Evolutionary conservation across 306 rosid species (phyloP).

Genomic region (Glycine tomentella): DNA sequence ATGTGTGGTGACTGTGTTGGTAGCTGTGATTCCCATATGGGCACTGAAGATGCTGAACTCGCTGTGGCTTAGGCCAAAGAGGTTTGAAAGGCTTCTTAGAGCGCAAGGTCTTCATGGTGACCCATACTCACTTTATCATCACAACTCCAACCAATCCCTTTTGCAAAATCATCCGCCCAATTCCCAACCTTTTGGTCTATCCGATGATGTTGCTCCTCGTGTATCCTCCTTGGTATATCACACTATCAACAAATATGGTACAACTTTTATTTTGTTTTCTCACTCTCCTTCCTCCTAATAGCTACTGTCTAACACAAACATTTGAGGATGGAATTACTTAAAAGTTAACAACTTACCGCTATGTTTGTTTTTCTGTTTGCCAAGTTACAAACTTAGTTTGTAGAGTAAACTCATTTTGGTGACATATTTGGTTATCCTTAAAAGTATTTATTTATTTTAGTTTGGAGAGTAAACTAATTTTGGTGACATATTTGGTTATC

Average conservation of each 20-base stretch:
- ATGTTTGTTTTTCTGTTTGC: no score
- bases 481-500: no score
- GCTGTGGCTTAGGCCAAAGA: slow-evolving; percentile 62
- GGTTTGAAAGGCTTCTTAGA: slow-evolving; percentile 50
- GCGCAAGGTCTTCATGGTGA: slow-evolving; percentile 53
- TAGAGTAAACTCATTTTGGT: no score
- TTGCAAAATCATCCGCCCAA: neutral
- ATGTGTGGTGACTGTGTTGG: neutral
- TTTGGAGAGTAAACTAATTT: no score
- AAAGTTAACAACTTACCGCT: no score
- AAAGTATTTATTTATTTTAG: no score
- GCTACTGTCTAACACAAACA: no score
- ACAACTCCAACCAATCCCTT: neutral
- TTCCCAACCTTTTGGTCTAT: slow-evolving; percentile 49
- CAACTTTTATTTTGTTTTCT: no score
- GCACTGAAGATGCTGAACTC: slow-evolving; percentile 47
- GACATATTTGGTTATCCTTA: no score
- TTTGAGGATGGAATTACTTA: no score
- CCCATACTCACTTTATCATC: slow-evolving; percentile 32
- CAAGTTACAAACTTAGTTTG: no score
- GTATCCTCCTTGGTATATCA: slow-evolving; percentile 9
- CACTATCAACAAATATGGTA: slow-evolving; percentile 49
- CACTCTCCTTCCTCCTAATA: no score
- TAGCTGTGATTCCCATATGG: neutral
- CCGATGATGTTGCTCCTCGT: slow-evolving; percentile 45